Evolutionary conservation across 768 basidiomycete species (phyloP), one percentile per base, ranked within the genome.

Genomic region (Xerocomus potaroensis): DNA sequence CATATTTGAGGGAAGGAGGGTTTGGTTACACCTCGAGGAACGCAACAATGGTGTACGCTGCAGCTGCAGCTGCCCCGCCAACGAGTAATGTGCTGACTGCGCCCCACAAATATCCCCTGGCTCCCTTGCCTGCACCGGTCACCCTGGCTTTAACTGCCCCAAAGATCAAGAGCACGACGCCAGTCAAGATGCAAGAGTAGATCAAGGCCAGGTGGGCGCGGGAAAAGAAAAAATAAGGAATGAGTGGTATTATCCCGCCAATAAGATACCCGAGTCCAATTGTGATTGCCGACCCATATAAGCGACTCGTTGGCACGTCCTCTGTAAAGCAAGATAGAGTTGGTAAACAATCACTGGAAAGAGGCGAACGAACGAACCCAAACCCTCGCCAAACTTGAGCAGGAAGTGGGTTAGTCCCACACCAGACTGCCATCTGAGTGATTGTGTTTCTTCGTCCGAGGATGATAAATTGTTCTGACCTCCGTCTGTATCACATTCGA

Each of bases 181-280:
- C 90, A 5, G 95, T 99, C 45, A 96, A 65, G 50, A 91, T 61
- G 52, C 75, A 86, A 0, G 88, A 90, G 57, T 81, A 88, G 36
- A 88, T 68, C 38, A 91, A 72, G 34, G 85, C 78, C 21, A 79
- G 64, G 29, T 81, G 76, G 8, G 91, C 92, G 11, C 66, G 66
- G 3, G 80, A 65, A 55, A 93, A 79, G 72, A 92, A 91, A 72
- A 98, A 93, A 69, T 96, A 95, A 9, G 92, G 92, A 9, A 93
- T 56, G 29, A 99, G 78, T 1, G 96, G 96, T 58, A 98, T 88
- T 45, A 94, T 74, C 24, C 96, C 96, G 36, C 96, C 96, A 45
- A 95, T 43, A 51, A 94, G 84, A 71, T 98, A 95, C 11, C 92
- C 91, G 61, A 91, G 77, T 51, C 95, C 96, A 61, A 99, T 98